phyloP scores from a whole-genome alignment of 164 flowering plant genomes.

The Aristolochia fimbriata region DNA sequence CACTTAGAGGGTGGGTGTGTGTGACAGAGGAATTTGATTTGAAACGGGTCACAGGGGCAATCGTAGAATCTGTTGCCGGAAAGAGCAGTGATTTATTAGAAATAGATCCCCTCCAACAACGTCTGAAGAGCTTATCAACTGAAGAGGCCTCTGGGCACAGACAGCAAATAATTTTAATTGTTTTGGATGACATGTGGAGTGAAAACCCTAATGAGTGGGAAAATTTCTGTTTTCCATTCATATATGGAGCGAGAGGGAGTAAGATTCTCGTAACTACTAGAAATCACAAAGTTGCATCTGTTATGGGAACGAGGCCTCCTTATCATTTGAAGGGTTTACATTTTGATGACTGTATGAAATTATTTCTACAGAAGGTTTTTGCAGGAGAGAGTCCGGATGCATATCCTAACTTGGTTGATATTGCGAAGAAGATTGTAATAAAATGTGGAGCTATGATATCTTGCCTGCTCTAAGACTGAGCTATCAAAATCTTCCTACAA shows the following conservation, averaged over 20 bases:
- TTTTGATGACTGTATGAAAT: conserved; percentile 5
- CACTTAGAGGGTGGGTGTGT: conserved; percentile 1
- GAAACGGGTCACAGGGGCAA: not conserved
- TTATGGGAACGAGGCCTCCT: conserved; percentile 6
- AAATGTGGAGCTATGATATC: conserved; percentile 2
- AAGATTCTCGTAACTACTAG: conserved; percentile 13
- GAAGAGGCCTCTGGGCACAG: not conserved
- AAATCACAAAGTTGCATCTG: conserved; percentile 3
- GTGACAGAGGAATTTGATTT: conserved; percentile 3
- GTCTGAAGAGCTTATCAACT: not conserved
- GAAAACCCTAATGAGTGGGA: conserved; percentile 6
- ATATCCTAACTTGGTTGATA: not conserved
- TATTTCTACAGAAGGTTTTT: not conserved
- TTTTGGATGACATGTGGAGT: conserved; percentile 17
- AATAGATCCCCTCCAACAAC: not conserved
- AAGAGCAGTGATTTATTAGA: not conserved
- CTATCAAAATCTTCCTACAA: conserved; percentile 10
- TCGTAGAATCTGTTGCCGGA: not conserved
- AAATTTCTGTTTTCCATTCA: conserved; percentile 1
- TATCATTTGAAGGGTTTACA: conserved; percentile 6
- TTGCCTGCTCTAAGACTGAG: conserved; percentile 14
- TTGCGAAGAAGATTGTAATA: conserved; percentile 1
- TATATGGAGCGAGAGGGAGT: conserved; percentile 8
- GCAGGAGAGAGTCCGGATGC: not conserved
- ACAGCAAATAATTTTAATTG: conserved; percentile 3